Base-by-base conservation (phyloP, 2,329 filamentous ascomycete species). In the Helotiales sp. region DNA sequence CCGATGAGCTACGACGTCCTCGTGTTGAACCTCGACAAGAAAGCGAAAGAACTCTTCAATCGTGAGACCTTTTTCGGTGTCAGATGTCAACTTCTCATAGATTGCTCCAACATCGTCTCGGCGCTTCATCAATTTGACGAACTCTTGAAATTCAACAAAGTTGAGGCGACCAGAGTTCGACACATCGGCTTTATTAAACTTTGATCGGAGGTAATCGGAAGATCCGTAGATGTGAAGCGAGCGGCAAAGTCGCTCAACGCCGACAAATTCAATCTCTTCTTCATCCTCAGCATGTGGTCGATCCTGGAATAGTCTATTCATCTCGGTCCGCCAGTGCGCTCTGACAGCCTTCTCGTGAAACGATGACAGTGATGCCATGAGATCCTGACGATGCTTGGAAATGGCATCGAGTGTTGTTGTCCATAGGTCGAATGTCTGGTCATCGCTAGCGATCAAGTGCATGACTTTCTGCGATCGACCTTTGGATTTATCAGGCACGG, bases 211-310 rank as follows among this genome's bases (percentile, higher is more conserved):
- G 46, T 89, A 87, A 54, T 84, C 82, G 60, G 87, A 85, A 2
- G 91, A 89, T 68, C 90, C 91, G 73, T 97, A 93, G 67, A 99
- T 96, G 72, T 98, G 93, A 47, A 98, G 79, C 68, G 88, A 93
- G 59, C 89, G 89, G 75, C 95, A 98, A 13, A 98, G 81, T 58
- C 87, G 86, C 70, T 93, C 88, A 29, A 96, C 88, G 10, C 89
- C 90, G 15, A 81, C 79, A 54, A 96, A 84, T 65, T 93, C 87
- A 52, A 98, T 85, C 54, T 83, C 84, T 66, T 92, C 88, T 6
- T 87, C 83, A 27, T 84, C 84, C 5, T 79, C 73, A 2, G 73
- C 71, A 54, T 80, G 78, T 8, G 76, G 73, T 52, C 74, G 76
- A 6, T 81, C 82, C 10, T 80, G 78, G 62, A 82, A 85, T 55